Percentiles rank a stretch among this genome's conserved stretches.
These are phyloP conservation scores for Zopfochytrium polystomum DNA, from an alignment of 371 early-diverging fungal genomes.

Conservation along the genomic window DNA sequence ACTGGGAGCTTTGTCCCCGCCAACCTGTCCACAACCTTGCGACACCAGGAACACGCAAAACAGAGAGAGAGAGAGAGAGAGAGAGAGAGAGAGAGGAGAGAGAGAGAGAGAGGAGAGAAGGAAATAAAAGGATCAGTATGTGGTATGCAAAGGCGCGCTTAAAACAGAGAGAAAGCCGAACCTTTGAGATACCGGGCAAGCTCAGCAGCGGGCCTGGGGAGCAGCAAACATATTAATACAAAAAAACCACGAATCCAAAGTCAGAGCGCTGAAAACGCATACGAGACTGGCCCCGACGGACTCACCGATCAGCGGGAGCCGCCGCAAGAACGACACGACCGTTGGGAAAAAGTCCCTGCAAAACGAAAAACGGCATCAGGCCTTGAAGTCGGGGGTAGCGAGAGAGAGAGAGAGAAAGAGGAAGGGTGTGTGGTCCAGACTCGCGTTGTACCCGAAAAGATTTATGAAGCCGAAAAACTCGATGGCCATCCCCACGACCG, in stretches of 20 bases:
- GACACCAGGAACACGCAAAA: no score
- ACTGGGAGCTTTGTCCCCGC: constrained; percentile 30
- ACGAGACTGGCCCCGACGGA: no score
- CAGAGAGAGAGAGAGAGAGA: no score
- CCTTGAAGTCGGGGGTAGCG: neutral
- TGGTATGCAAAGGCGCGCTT: neutral
- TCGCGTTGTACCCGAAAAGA: constrained; percentile 90
- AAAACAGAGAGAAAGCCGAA: constrained; percentile 4
- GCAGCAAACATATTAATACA: no score
- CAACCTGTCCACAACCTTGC: constrained; percentile 21
- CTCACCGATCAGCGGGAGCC: constrained; percentile 88
- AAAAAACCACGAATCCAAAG: no score
- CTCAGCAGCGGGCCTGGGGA: constrained; percentile 73
- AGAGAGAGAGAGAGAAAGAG: no score
- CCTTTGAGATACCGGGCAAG: constrained; percentile 66
- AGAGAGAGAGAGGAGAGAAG: no score
- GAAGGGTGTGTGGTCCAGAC: no score
- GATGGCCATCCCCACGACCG: constrained; percentile 83
- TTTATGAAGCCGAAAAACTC: constrained; percentile 94
- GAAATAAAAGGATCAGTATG: no score
- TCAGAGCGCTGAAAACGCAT: no score
- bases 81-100: no score
- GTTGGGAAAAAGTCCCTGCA: constrained; percentile 94
- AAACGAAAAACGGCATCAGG: neutral
- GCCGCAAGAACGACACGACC: constrained; percentile 78